phyloP scores from a whole-genome alignment of 2,329 filamentous ascomycete genomes.

The Fusarium anthophilum region DNA sequence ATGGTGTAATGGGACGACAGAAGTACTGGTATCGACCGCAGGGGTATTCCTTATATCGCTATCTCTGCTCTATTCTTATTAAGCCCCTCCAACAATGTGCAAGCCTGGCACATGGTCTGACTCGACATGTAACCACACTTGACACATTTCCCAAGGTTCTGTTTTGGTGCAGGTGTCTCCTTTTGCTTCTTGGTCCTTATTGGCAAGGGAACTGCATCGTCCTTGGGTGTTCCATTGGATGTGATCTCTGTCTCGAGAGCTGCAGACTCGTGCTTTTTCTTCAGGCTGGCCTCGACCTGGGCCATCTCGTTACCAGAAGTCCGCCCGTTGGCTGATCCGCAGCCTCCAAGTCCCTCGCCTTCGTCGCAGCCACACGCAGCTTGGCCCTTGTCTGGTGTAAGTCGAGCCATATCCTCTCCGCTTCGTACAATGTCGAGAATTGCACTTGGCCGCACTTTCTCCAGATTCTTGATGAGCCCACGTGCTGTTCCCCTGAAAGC shows the following conservation, averaged over 20 bases:
- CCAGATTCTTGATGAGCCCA: conserved; percentile 92
- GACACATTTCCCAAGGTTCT: conserved; percentile 83
- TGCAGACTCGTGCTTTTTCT: conserved; percentile 27
- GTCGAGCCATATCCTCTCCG: conserved; percentile 92
- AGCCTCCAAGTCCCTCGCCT: conserved; percentile 67
- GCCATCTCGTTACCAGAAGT: conserved; percentile 81
- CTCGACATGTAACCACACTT: conserved; percentile 96
- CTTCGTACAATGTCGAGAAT: conserved; percentile 95
- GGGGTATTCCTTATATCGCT: conserved; percentile 53
- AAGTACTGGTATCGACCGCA: neutral
- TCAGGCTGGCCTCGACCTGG: conserved; percentile 72
- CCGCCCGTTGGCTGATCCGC: conserved; percentile 72
- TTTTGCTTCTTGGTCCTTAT: conserved; percentile 44
- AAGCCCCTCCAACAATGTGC: conserved; percentile 85
- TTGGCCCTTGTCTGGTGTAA: conserved; percentile 59
- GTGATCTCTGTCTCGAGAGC: conserved; percentile 48
- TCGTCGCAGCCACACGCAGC: conserved; percentile 51
- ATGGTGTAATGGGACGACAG: neutral
- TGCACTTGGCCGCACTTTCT: conserved; percentile 90
- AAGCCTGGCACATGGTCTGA: conserved; percentile 93
- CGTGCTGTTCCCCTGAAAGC: conserved; percentile 94
- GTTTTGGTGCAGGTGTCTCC: conserved; percentile 57
- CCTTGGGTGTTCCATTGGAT: conserved; percentile 33
- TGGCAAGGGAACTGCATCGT: conserved; percentile 48
- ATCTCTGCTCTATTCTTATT: conserved; percentile 80